Conservation (phyloP, 148 eudicot genomes). For the Nyssa sinensis region DNA sequence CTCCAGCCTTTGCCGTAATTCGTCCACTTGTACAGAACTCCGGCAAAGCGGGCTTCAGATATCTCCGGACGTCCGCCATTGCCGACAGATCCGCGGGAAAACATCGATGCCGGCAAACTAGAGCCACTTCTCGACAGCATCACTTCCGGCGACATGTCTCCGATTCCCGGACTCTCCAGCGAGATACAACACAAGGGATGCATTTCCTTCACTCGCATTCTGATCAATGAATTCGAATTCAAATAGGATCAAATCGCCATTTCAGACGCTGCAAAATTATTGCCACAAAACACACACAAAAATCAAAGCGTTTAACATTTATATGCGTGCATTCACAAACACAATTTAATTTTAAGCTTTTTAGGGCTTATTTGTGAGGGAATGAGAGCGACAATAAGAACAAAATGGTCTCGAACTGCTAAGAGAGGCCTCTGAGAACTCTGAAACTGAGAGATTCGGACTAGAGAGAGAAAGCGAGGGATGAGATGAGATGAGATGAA, state of each 20-base stretch:
- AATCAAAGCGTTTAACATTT: not conserved
- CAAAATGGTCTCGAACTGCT: not conserved
- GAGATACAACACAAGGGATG: constrained; percentile 79
- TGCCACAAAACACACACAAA: not conserved
- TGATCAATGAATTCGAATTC: constrained; percentile 5
- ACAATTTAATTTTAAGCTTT: no score
- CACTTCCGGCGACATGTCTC: constrained; percentile 45
- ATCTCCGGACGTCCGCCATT: constrained; percentile 15
- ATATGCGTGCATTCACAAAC: not conserved
- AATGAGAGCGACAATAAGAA: not conserved
- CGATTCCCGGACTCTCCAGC: constrained; percentile 47
- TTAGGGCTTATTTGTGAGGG: no score
- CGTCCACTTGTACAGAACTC: constrained; percentile 75
- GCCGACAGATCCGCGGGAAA: constrained; percentile 14
- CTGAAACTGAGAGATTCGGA: constrained; percentile 23
- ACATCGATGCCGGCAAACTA: constrained; percentile 12
- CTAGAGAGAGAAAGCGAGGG: no score
- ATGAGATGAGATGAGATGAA: not conserved
- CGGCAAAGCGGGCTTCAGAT: constrained; percentile 60
- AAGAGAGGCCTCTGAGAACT: constrained; percentile 18
- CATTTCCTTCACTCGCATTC: constrained; percentile 80
- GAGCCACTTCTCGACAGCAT: constrained; percentile 7
- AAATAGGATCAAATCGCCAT: constrained; percentile 6
- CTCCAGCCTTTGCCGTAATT: constrained; percentile 89
- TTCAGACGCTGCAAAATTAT: no score